Percentiles rank a stretch among this genome's conserved stretches.
phyloP scores from a whole-genome alignment of 805 yeast species.

The Hanseniaspora lachancei region DNA sequence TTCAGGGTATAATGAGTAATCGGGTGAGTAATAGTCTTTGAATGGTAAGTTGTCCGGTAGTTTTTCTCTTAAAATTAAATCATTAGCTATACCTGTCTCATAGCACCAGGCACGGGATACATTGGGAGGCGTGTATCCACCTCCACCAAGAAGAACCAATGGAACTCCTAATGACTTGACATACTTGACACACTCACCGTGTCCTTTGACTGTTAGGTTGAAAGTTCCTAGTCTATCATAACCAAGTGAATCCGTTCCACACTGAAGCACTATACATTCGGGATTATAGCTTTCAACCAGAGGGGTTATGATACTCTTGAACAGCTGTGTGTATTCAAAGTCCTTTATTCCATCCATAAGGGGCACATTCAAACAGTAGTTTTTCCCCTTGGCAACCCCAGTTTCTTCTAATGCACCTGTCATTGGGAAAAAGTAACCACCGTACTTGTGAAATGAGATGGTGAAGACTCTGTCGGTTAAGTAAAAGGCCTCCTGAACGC shows the following conservation, averaged over 20 bases:
- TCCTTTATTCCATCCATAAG: constrained; percentile 90
- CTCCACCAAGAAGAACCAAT: constrained; percentile 90
- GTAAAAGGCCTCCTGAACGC: constrained; percentile 88
- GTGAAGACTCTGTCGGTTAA: constrained; percentile 88
- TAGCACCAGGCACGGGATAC: constrained; percentile 92
- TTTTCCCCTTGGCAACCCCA: constrained; percentile 75
- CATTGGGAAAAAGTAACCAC: constrained; percentile 77
- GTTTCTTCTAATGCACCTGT: constrained; percentile 77
- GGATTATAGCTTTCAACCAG: constrained; percentile 80
- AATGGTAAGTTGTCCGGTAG: constrained; percentile 67
- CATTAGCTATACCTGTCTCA: constrained; percentile 79
- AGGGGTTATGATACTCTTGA: constrained; percentile 77
- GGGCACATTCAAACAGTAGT: constrained; percentile 77
- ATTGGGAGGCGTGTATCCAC: constrained; percentile 95
- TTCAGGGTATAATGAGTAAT: constrained; percentile 69
- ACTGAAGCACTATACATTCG: constrained; percentile 88
- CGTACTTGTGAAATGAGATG: constrained; percentile 80
- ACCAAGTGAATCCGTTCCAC: constrained; percentile 95
- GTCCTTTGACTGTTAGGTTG: constrained; percentile 84
- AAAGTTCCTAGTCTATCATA: constrained; percentile 95
- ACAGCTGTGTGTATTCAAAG: constrained; percentile 34
- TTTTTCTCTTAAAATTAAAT: constrained; percentile 60
- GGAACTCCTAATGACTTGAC: constrained; percentile 80
- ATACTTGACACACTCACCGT: constrained; percentile 87
- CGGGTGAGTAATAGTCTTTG: constrained; percentile 78